Base-by-base conservation (phyloP, 2,329 filamentous ascomycete species). In the Cylindrodendrum hubeiense region DNA sequence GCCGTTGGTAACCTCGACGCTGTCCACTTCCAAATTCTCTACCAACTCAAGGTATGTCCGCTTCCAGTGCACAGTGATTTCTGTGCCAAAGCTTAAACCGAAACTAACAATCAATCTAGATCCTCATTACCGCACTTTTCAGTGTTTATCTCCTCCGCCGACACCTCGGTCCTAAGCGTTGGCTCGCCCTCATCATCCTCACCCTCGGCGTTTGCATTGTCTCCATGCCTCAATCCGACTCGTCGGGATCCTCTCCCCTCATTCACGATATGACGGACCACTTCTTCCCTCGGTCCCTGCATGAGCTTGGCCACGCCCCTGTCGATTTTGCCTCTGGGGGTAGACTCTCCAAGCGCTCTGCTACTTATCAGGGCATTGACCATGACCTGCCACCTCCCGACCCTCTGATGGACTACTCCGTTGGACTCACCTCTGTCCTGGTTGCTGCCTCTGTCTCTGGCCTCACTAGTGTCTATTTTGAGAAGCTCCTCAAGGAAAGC, bases 401-500 rank as follows among this genome's bases (percentile, higher is more conserved):
- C 30, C 76, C 79, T 1, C 77, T 83, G 51, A 91, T 97, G 88
- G 94, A 96, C 79, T 90, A 91, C 67, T 91, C 91, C 0, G 85
- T 96, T 50, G 96, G 96, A 4, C 80, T 98, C 21, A 81, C 90
- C 4, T 91, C 95, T 0, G 95, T 96, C 1, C 81, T 97, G 43
- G 82, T 92, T 12, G 92, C 94, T 13, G 95, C 94, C 55, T 83
- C 90, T 10, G 87, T 96, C 8, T 97, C 95, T 1, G 94, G 94
- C 3, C 82, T 97, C 52, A 95, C 94, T 0, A 93, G 94, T 0
- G 93, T 95, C 1, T 94, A 93, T 74, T 95, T 95, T 70, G 93
- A 98, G 79, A 98, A 97, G 80, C 90, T 98, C 3, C 84, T 98
- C 60, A 97, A 97, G 78, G 92, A 97, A 70, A 92, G 92, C n/a